Conservation (phyloP, 2,329 filamentous ascomycete genomes). For the Hymenoscyphus fructigenus region DNA sequence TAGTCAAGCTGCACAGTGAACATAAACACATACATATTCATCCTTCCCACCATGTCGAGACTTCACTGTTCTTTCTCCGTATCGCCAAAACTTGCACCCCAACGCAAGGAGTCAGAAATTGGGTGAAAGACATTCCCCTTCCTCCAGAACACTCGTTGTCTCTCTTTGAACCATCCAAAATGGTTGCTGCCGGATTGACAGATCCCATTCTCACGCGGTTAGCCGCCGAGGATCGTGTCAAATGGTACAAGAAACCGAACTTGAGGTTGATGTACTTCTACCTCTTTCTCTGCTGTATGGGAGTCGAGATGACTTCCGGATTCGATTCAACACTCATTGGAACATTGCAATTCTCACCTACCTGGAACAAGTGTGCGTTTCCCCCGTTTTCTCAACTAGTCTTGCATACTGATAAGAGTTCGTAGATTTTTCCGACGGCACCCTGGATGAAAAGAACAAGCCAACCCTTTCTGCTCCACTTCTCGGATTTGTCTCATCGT, state of each 20-base stretch:
- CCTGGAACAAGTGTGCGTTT: slow-evolving; percentile 36
- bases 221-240: slow-evolving; percentile 39
- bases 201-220: slow-evolving; percentile 42
- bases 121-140: background rate
- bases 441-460: slow-evolving; percentile 13
- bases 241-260: slow-evolving; percentile 42
- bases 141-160: background rate
- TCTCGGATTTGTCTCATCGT: slow-evolving; percentile 51
- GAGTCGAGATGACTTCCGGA: slow-evolving; percentile 54
- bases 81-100: background rate
- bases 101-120: background rate
- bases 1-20: background rate
- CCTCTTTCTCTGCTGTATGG: slow-evolving; percentile 49
- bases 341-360: slow-evolving; percentile 40
- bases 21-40: slow-evolving; percentile 4
- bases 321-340: slow-evolving; percentile 53
- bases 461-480: slow-evolving; percentile 21
- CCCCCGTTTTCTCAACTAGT: background rate
- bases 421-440: slow-evolving; percentile 9
- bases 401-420: slow-evolving; percentile 1
- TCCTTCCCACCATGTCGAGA: slow-evolving; percentile 3
- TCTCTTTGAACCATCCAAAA: background rate
- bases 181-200: slow-evolving; percentile 20
- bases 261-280: slow-evolving; percentile 41
- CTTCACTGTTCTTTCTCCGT: background rate